phyloP scores from a whole-genome alignment of 2,329 filamentous ascomycete genomes.

The Claviceps sp. region DNA sequence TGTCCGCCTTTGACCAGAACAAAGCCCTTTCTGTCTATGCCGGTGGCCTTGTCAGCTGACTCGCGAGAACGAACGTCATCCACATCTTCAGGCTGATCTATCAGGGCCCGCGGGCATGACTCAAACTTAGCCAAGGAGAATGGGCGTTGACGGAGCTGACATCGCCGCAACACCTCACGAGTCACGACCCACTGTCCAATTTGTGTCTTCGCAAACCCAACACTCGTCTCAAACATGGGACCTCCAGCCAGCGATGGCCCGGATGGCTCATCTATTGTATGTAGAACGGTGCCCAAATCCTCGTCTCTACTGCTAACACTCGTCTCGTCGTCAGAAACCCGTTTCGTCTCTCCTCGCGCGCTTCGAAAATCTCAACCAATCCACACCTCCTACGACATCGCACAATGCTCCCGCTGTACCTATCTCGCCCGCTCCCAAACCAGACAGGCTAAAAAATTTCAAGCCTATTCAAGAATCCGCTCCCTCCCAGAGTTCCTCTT shows the following conservation, averaged over 20 bases:
- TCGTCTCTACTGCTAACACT: neutral
- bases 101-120: conserved; percentile 2
- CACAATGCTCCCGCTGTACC: conserved; percentile 16
- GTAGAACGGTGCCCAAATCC: conserved; percentile 13
- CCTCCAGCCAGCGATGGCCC: conserved; percentile 37
- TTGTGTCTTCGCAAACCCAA: conserved; percentile 11
- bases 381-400: conserved; percentile 8
- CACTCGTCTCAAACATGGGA: conserved; percentile 17
- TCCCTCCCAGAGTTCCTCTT: neutral
- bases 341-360: conserved; percentile 70
- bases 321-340: conserved; percentile 43
- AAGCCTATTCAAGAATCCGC: conserved; percentile 23
- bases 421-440: conserved; percentile 29
- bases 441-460: conserved; percentile 28
- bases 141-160: conserved; percentile 5
- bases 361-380: conserved; percentile 56
- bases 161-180: conserved; percentile 2
- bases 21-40: neutral
- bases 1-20: neutral
- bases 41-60: neutral
- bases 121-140: conserved; percentile 5
- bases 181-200: neutral
- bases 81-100: neutral
- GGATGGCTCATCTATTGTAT: conserved; percentile 64
- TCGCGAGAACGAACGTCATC: neutral